Evolutionary conservation across 306 rosid species (phyloP).

Genomic region (Trichosanthes truncata): DNA sequence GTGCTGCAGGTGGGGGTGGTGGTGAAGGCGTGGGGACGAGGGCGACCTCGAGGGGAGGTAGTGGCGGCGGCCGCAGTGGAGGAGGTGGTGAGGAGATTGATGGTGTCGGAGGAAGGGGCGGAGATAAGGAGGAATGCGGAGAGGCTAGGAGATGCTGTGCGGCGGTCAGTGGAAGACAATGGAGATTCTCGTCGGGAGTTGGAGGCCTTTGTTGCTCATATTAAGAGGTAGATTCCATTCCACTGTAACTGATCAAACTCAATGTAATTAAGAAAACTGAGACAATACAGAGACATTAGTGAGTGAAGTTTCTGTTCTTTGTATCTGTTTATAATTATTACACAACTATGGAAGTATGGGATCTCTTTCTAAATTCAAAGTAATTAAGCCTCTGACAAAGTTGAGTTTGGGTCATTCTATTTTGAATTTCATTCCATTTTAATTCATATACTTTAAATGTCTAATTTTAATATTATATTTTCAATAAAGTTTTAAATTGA

Average conservation of each 20-base stretch:
- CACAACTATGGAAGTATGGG: no score
- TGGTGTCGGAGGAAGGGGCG: constrained; percentile 43
- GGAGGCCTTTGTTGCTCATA: constrained; percentile 58
- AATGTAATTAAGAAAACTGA: no score
- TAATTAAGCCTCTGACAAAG: no score
- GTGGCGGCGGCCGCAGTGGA: constrained; percentile 23
- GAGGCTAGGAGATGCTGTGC: constrained; percentile 23
- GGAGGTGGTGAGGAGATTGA: constrained; percentile 31
- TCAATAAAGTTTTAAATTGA: no score
- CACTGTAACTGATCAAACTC: neutral
- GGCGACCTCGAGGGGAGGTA: constrained; percentile 1
- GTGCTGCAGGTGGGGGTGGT: constrained; percentile 40
- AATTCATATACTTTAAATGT: no score
- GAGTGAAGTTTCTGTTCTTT: no score
- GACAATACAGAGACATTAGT: no score
- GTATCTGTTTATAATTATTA: no score
- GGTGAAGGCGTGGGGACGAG: constrained; percentile 32
- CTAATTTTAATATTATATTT: no score
- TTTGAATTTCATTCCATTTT: no score
- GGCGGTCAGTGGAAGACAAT: constrained; percentile 26
- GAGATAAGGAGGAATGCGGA: constrained; percentile 39
- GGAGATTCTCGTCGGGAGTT: constrained; percentile 49
- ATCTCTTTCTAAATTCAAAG: no score
- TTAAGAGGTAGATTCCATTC: constrained; percentile 23
- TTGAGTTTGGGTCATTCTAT: no score